Evolutionary conservation across 495 filamentous ascomycete genomes (phyloP), one percentile per base, ranked within the genome.

Genomic region (Aspergillus wentii): DNA sequence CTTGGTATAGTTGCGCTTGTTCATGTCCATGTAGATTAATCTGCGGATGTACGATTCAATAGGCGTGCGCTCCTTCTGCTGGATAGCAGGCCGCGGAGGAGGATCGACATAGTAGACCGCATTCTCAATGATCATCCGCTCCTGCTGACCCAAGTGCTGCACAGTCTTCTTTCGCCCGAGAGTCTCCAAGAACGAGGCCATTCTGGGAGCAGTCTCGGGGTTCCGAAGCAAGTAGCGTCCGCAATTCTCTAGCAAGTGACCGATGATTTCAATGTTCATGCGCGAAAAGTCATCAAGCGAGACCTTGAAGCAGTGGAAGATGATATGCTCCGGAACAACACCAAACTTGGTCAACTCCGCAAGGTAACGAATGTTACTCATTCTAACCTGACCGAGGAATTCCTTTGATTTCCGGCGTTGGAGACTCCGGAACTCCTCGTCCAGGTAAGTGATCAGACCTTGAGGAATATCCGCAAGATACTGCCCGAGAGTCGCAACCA

Each of bases 361-460:
- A 36, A 99, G 78, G 52, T 99, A 99, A 5, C 92, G 87, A 35
- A 95, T 88, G 61, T 99, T 99, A 62, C 85, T 79, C 49, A 90
- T 85, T 31, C 92, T 83, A 30, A 96, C 88, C 60, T 95, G 91
- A 1, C 89, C 90, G 6, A 99, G 67, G 48, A 94, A 94, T 46
- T 99, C 92, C 62, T 99, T 99, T 27, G 91, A 86, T 59, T 99
- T 99, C 34, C 92, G 88, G n/a, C 91, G 81, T 58, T 99, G 92
- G 5, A 99, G 76, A 49, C 92, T 97, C 46, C 94, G 83, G 51
- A 97, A 99, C 56, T 99, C 92, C 34, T 88, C 86, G 61, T 99
- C 94, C 6, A 99, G 80, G 57, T 99, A 88, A 5, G 88, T 80
- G 9, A 94, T 89, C 38, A 97, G 61, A n/a, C 84, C 86, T 57